Evolutionary conservation across 805 yeast genomes (phyloP).

Genomic region (Candida khao-thaluensis): DNA sequence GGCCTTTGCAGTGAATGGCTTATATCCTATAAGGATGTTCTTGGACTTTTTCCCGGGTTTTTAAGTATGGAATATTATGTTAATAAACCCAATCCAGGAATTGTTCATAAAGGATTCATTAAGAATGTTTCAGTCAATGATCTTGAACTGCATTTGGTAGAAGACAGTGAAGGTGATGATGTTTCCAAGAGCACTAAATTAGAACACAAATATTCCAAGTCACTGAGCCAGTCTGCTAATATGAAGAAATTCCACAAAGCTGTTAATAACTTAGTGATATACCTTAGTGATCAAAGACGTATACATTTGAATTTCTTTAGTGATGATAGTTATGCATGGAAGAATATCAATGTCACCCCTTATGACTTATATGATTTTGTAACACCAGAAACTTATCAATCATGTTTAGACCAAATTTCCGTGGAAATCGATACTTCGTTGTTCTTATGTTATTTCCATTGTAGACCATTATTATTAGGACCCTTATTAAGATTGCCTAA

Average conservation of each 20-base stretch:
- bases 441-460: constrained; percentile 69
- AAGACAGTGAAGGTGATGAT: constrained; percentile 11
- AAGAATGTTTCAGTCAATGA: constrained; percentile 16
- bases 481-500: constrained; percentile 73
- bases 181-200: constrained; percentile 6
- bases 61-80: constrained; percentile 24
- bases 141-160: constrained; percentile 6
- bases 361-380: constrained; percentile 40
- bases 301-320: constrained; percentile 41
- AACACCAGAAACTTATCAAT: constrained; percentile 20
- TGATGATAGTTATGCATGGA: constrained; percentile 37
- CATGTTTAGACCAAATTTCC: constrained; percentile 30
- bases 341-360: constrained; percentile 42
- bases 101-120: constrained; percentile 9
- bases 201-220: no score
- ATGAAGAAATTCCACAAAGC: constrained; percentile 31
- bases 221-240: no score
- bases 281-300: constrained; percentile 53
- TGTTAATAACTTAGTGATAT: constrained; percentile 44
- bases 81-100: not conserved
- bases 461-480: constrained; percentile 71
- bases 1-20: constrained; percentile 44
- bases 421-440: constrained; percentile 72
- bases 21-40: constrained; percentile 32
- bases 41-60: constrained; percentile 39